Base-by-base conservation (phyloP, 139 green algal genomes). In the Pycnococcus provasolii region DNA sequence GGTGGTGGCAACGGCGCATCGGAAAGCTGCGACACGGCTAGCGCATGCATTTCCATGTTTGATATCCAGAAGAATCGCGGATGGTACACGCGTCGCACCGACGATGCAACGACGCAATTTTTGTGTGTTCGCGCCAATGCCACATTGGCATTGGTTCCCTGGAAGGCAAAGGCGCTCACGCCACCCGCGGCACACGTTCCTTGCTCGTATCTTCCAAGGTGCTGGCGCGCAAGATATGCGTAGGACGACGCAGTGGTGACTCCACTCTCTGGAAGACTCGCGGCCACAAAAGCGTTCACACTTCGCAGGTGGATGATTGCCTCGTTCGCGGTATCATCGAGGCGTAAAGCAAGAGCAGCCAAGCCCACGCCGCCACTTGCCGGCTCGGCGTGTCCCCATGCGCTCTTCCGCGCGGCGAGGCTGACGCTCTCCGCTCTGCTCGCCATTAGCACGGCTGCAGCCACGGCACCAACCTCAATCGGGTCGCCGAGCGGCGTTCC, bases 121-220 rank as follows among this genome's bases (percentile, higher is more conserved):
- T 26, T 26, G 26, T 26, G 26, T 26, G 26, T 26, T 26, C 26
- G 26, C 26, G 26, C 26, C 26, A 26, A 26, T 26, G 26, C 26
- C 26, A 26, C 26, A 26, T 90, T 80, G 11, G 85, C 85, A 75
- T 93, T 93, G 67, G 82, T 91, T 45, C 86, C 81, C 58, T 94
- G 87, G 68, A 89, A 95, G 0, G 88, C 88, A 76, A 95, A 95
- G 0, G 84, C 82, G 68, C 79, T 89, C 9, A 91, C 73, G 26
- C 82, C 80, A 1, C 26, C 26, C 26, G 26, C 26, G 26, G 26
- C 26, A 26, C 26, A 26, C 26, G 26, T 26, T 1, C 26, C 26
- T 26, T 26, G 26, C 26, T 26, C 26, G 26, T 26, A 26, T 26
- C 26, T 26, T 26, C 26, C 26, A 26, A 26, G 26, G 26, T 26